Base-by-base conservation (phyloP, 2,329 filamentous ascomycete genomes). In the Boeremia lycopersici region DNA sequence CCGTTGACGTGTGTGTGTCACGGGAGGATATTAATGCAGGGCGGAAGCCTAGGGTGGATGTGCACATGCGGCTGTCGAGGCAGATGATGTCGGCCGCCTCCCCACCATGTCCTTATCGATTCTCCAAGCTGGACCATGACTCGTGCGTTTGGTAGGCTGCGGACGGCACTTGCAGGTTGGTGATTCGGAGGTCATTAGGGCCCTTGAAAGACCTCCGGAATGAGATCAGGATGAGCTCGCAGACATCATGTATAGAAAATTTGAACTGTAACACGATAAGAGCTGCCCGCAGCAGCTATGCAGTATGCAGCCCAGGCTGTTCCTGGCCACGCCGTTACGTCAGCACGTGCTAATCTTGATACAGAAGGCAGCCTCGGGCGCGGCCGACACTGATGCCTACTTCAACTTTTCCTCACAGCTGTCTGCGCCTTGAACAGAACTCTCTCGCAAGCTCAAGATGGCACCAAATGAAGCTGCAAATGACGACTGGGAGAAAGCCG, bases 401-500 rank as follows among this genome's bases (percentile, higher is more conserved):
- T 28, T 43, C 30, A 25, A 38, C 29, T 44, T 52, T 45, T 29
- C 28, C 28, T 48, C 28, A 48, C 31, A 46, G 30, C 46, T 48
- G 17, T 38, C 19, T 15, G 19, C 29, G 43, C 30, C 13, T 34
- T 29, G 41, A 38, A 26, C 30, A 39, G 28, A 29, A 15, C n/a
- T 29, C 34, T 48, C 35, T 19, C 12, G 19, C 30, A 19, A 19
- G 6, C 30, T 19, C 28, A 58, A 31, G 4, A 73, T 73, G 70
- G 57, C 65, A 6, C 26, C 62, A n/a, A 59, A 60, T 12, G 50
- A 55, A 17, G 44, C 48, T 33, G 48, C 55, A 46, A 68, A 69
- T 33, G 74, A 75, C 11, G 69, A 70, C 39, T 80, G 74, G 73
- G 70, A 71, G 45, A 60, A 74, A 52, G 73, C 74, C 34, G 72